Evolutionary conservation across 2,329 filamentous ascomycete species (phyloP).

Genomic region (Aspergillus aculeatus): DNA sequence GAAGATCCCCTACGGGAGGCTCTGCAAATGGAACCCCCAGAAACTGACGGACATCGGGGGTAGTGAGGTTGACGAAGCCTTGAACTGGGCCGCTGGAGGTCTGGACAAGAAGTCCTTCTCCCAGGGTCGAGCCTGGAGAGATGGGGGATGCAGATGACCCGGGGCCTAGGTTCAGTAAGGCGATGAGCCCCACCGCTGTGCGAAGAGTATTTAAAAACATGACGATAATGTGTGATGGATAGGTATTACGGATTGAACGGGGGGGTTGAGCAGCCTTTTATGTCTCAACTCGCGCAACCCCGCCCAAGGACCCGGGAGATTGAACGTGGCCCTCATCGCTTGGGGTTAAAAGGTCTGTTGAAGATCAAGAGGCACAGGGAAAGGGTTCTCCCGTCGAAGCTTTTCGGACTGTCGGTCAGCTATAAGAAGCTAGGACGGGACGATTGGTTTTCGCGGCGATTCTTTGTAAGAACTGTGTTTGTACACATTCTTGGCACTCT

Average conservation of each 20-base stretch:
- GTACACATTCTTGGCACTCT: too few species aligned
- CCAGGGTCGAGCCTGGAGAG: not conserved
- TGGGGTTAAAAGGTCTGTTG: not conserved
- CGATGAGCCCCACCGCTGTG: not conserved
- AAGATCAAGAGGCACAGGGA: not conserved
- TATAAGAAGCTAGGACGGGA: too few species aligned
- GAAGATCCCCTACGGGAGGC: constrained; percentile 43
- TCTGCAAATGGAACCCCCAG: constrained; percentile 49
- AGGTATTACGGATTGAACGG: not conserved
- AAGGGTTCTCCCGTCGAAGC: not conserved
- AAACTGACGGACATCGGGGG: constrained; percentile 30
- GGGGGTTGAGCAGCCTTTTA: not conserved
- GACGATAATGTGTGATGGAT: not conserved
- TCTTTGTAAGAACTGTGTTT: too few species aligned
- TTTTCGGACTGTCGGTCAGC: too few species aligned
- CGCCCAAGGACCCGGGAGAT: not conserved
- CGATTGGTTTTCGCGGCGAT: too few species aligned
- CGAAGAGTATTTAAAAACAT: not conserved
- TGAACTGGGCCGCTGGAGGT: constrained; percentile 19
- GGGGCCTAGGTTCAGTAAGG: not conserved
- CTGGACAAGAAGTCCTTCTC: constrained; percentile 2
- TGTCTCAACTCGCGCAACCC: not conserved
- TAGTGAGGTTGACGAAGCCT: constrained; percentile 19
- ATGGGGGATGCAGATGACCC: not conserved
- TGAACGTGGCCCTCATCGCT: not conserved